Evolutionary conservation across 2,329 filamentous ascomycete genomes (phyloP).

Genomic region (Fusarium virguliforme): DNA sequence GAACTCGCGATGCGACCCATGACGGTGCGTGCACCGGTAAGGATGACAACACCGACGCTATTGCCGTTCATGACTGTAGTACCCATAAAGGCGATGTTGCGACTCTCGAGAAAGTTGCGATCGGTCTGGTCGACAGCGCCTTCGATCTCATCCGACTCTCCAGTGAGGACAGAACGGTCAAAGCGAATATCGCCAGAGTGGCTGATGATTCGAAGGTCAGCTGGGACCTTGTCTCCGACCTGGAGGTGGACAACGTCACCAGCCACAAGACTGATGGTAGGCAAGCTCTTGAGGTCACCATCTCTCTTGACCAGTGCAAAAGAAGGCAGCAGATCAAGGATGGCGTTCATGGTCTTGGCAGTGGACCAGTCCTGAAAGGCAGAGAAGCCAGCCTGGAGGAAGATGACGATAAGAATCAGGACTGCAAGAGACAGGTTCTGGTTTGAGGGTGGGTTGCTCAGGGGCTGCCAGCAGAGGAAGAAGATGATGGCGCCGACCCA

Average conservation of each 20-base stretch:
- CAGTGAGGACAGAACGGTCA: constrained; percentile 61
- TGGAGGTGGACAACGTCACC: constrained; percentile 64
- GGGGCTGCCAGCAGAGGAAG: constrained; percentile 65
- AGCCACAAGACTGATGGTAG: constrained; percentile 61
- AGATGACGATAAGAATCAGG: constrained; percentile 64
- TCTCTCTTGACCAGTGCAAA: constrained; percentile 63
- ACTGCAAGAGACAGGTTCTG: constrained; percentile 64
- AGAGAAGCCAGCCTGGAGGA: constrained; percentile 63
- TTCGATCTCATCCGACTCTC: constrained; percentile 61
- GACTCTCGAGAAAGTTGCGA: constrained; percentile 60
- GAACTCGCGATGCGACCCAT: constrained; percentile 61
- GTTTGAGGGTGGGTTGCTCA: constrained; percentile 61
- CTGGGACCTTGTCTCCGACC: constrained; percentile 66
- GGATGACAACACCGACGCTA: constrained; percentile 59
- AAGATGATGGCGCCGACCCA: constrained; percentile 65
- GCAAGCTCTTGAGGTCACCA: constrained; percentile 59
- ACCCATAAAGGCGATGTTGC: constrained; percentile 63
- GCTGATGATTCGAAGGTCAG: constrained; percentile 62
- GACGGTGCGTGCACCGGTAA: constrained; percentile 59
- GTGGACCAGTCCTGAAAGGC: constrained; percentile 67
- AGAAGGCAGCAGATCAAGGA: constrained; percentile 62
- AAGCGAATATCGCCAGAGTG: constrained; percentile 62
- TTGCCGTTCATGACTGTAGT: constrained; percentile 61
- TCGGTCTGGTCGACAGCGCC: constrained; percentile 60
- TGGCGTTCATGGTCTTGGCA: constrained; percentile 63